phyloP scores from a whole-genome alignment of 306 rosid genomes.

The Parietaria judaica region DNA sequence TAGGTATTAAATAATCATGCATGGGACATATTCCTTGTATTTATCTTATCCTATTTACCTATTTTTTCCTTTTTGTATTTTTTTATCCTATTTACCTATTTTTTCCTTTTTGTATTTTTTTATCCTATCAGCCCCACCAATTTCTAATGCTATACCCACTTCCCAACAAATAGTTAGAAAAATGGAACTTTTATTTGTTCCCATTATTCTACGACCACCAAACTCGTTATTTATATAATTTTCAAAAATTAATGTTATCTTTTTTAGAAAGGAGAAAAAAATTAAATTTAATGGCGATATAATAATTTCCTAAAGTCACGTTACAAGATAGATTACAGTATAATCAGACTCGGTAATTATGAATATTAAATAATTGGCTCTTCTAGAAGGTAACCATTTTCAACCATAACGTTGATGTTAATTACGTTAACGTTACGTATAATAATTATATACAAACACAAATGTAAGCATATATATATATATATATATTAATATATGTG shows the following conservation, averaged over 20 bases:
- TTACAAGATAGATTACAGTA: too few relatives aligned
- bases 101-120: background rate
- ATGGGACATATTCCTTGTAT: background rate
- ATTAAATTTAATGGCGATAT: too few relatives aligned
- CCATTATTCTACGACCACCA: too few relatives aligned
- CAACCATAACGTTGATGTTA: background rate
- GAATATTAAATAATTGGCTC: background rate
- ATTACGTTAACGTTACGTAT: background rate
- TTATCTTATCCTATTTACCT: constrained; percentile 1
- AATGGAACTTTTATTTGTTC: background rate
- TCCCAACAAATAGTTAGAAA: constrained; percentile 3
- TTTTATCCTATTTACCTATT: background rate
- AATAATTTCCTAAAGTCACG: too few relatives aligned
- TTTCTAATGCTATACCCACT: constrained; percentile 9
- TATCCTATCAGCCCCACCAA: constrained; percentile 5
- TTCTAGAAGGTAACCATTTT: constrained; percentile 7
- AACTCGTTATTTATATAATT: too few relatives aligned
- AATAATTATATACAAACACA: background rate
- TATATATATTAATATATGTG: background rate
- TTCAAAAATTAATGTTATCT: too few relatives aligned
- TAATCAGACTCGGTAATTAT: background rate
- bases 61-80: background rate
- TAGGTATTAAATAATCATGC: too few relatives aligned
- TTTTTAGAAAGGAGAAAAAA: too few relatives aligned
- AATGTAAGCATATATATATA: background rate